Evolutionary conservation across 257 asterid genomes (phyloP).

Genomic region (Prunella vulgaris): DNA sequence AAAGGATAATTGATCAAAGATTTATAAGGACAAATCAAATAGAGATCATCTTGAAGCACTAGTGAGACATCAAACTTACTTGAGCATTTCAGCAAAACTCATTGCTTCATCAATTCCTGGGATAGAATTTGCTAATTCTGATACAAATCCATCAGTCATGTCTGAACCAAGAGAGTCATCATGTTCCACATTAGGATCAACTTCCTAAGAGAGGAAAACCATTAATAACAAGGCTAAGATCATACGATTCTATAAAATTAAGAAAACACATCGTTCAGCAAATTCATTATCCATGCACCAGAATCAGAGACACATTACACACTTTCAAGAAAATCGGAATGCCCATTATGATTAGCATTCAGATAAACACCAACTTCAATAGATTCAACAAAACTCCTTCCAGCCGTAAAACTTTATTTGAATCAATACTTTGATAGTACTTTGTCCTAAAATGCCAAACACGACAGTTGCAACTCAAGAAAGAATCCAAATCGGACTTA

Average conservation of each 20-base stretch:
- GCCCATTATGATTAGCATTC: background rate
- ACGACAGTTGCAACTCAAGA: background rate
- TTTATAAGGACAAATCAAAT: background rate
- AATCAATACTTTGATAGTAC: background rate
- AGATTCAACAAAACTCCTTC: background rate
- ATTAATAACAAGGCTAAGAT: background rate
- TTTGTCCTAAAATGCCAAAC: background rate
- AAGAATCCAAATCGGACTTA: background rate
- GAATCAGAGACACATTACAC: constrained; percentile 8
- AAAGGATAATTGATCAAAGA: background rate
- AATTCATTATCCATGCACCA: background rate
- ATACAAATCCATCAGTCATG: constrained; percentile 69
- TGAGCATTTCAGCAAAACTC: constrained; percentile 99
- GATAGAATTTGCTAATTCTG: constrained; percentile 85
- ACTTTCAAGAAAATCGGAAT: background rate
- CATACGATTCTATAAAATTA: background rate
- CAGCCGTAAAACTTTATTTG: background rate
- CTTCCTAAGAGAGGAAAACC: constrained; percentile 50
- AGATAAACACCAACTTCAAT: background rate
- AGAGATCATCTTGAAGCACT: constrained; percentile 3
- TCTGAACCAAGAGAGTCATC: constrained; percentile 57
- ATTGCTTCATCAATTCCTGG: constrained; percentile 99
- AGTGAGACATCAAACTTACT: constrained; percentile 43
- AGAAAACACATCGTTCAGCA: background rate
- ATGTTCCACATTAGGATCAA: constrained; percentile 85